Percentiles rank a stretch among this genome's conserved stretches.
Evolutionary conservation across 2,329 filamentous ascomycete species (phyloP).

Genomic region (Didymella keratinophila): DNA sequence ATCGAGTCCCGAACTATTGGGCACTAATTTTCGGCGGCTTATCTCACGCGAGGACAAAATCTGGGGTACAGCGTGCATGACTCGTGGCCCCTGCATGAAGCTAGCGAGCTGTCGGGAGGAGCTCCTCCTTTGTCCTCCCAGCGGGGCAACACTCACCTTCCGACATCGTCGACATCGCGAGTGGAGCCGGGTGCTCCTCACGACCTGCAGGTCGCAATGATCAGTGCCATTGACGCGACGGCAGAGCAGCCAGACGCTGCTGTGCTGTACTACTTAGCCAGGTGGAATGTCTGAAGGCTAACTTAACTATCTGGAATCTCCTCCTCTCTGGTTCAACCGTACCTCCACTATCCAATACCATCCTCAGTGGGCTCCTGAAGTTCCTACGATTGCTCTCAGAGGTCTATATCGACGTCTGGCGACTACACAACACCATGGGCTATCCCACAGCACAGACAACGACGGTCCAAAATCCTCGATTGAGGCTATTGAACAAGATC

Average conservation of each 20-base stretch:
- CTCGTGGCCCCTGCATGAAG: slow-evolving; percentile 1
- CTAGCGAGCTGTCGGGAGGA: slow-evolving; percentile 9
- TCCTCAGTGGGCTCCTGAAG: not conserved
- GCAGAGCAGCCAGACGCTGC: not conserved
- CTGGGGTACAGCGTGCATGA: slow-evolving; percentile 20
- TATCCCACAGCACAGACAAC: slow-evolving; percentile 27
- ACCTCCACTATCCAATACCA: not conserved
- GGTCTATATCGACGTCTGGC: not conserved
- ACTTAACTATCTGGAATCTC: not conserved
- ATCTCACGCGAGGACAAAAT: slow-evolving; percentile 12
- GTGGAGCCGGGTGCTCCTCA: slow-evolving; percentile 17
- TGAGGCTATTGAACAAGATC: slow-evolving; percentile 57
- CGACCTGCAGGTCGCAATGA: not conserved
- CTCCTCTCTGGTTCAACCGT: not conserved
- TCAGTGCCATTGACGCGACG: not conserved
- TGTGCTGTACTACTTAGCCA: slow-evolving; percentile 3
- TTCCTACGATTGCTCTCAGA: not conserved
- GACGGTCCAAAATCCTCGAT: slow-evolving; percentile 50
- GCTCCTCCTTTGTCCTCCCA: slow-evolving; percentile 18
- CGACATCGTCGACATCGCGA: slow-evolving; percentile 5
- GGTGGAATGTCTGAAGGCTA: not conserved
- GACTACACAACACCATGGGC: slow-evolving; percentile 10
- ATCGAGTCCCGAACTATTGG: slow-evolving; percentile 10
- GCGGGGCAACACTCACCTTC: slow-evolving; percentile 5
- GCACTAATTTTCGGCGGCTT: slow-evolving; percentile 15